Conservation (phyloP, 2,329 filamentous ascomycete genomes). For the Dactylellina drechsleri region DNA sequence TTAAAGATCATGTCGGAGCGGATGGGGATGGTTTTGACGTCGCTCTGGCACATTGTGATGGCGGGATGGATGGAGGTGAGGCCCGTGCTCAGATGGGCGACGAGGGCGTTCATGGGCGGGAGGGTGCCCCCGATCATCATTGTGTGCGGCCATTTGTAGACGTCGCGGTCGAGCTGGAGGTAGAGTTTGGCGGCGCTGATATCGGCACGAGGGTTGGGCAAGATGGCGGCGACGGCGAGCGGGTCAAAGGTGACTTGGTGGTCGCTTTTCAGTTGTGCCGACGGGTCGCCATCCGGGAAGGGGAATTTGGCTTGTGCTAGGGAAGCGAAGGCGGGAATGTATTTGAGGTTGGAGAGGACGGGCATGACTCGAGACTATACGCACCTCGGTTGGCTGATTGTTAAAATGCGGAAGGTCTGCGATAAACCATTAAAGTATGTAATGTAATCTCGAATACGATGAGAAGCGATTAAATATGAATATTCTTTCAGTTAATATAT, state of each 20-base stretch:
- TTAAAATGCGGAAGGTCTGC: neutral
- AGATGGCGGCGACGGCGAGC: constrained; percentile 60
- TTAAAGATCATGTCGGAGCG: constrained; percentile 60
- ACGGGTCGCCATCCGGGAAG: constrained; percentile 24
- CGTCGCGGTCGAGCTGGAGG: constrained; percentile 58
- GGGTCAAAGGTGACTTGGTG: constrained; percentile 59
- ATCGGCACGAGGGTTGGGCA: constrained; percentile 59
- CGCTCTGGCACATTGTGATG: constrained; percentile 59
- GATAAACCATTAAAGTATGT: neutral
- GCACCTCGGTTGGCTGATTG: neutral
- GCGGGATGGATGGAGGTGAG: constrained; percentile 58
- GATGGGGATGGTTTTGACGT: constrained; percentile 58
- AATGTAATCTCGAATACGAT: too few relatives aligned
- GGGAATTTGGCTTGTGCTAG: constrained; percentile 12
- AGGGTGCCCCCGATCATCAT: constrained; percentile 60
- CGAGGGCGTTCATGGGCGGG: constrained; percentile 59
- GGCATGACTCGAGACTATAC: neutral
- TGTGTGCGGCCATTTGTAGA: constrained; percentile 60
- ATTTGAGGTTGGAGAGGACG: neutral
- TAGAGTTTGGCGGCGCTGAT: constrained; percentile 59
- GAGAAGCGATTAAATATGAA: neutral
- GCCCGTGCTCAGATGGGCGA: constrained; percentile 59
- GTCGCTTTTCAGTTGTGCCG: constrained; percentile 21
- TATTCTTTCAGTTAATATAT: neutral
- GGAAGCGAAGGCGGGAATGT: constrained; percentile 6